Evolutionary conservation across 169 alveolate species (phyloP), one percentile per base, ranked within the genome.

Genomic region (Plasmodium inui): DNA sequence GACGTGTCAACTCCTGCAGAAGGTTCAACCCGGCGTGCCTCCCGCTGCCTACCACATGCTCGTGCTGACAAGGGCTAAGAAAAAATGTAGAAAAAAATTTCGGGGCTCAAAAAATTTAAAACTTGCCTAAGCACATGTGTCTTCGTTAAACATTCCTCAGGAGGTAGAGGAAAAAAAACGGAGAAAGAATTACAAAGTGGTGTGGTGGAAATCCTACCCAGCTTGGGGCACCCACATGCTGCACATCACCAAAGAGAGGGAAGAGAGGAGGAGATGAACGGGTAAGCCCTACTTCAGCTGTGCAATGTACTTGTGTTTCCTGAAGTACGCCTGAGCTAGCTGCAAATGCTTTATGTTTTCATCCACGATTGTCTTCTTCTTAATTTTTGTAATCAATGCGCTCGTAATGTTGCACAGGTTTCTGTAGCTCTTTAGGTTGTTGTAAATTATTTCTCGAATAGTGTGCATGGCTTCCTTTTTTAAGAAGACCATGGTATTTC

Each of bases 241-340:
- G 61, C 26, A 50, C 28, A 8, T 30, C 41, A 34, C n/a, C 41
- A 76, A 76, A 7, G 17, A 32, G 17, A 32, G 70, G 0, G 26
- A 0, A 44, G 28, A 32, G 17, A 32, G 70, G 0, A 9, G 1
- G 22, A 12, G n/a, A 7, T 22, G 39, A 17, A 57, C 37, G 37
- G 26, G 73, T 37, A 9, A n/a, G 17, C 39, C 37, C 82, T 61
- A 88, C 67, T 88, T 30, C 26, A 78, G 50, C 73, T 72, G 74
- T 2, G 57, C 82, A 53, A 88, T 61, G 57, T 88, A 55, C 37
- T 88, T 88, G 34, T 88, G 70, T 41, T 88, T 88, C 74, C 94
- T 78, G 32, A 88, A 88, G 72, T 88, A 88, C 2, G 94, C 94
- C 50, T 88, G 94, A 79, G 94, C 67, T 41, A 88, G 19, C 74